Base-by-base conservation (phyloP, 108 stramenopile genomes). In the Skeletonema tropicum region DNA sequence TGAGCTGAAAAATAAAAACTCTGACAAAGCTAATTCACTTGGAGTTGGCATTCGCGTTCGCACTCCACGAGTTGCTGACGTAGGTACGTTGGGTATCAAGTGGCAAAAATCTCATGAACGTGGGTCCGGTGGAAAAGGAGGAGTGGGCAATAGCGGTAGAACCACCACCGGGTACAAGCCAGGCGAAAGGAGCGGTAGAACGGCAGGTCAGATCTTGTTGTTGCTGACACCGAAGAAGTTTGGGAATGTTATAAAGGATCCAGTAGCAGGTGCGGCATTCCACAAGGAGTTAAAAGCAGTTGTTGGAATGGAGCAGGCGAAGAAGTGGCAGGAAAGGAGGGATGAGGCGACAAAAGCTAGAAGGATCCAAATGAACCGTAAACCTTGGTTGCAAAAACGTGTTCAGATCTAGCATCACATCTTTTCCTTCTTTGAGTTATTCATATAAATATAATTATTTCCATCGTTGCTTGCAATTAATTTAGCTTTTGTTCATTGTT, bases 41-140 rank as follows among this genome's bases (percentile, higher is more conserved):
- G 36, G 60, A 33, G 64, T 82, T n/a, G 42, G 69, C 65, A 32
- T 60, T 61, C 71, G 85, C 12, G 77, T 85, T n/a, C 60, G 69
- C 19, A 95, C 94, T 29, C 94, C 92, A 19, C 86, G 95, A 32
- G 90, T 89, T 6, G 79, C 69, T 6, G 91, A 93, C 65, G 94
- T 96, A 93, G 84, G 81, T 17, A 83, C 80, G 21, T 81, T 92
- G 5, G 88, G 95, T 13, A 96, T 96, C 58, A 88, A 86, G 77
- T 96, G 95, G 95, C 95, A 96, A 71, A 89, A 94, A 60, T 66
- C 83, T 2, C 87, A 94, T 61, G 95, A 96, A 74, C 89, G 95
- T 9, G 93, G 95, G 9, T 91, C 93, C 7, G 93, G 93, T 57
- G 95, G 95, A 29, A 90, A 85, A 49, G 92, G 92, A 31, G 92